Evolutionary conservation across 2,329 filamentous ascomycete species (phyloP).

Genomic region (Pseudogymnoascus sp.): DNA sequence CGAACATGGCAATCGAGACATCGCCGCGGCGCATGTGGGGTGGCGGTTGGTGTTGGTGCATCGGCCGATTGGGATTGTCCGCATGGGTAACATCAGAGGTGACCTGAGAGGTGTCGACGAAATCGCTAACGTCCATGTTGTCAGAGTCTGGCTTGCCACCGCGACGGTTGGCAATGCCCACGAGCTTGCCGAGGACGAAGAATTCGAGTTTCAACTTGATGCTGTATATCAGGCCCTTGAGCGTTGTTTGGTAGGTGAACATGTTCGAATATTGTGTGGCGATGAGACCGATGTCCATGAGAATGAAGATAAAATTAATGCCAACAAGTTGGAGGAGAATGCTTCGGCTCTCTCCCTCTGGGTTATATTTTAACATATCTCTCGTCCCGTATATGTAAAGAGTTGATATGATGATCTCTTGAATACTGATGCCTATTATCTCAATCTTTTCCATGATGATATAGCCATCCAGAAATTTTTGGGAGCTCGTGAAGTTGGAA

Average conservation of each 20-base stretch:
- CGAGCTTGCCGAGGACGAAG: slow-evolving; percentile 30
- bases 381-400: slow-evolving; percentile 45
- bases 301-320: slow-evolving; percentile 38
- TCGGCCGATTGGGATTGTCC: not conserved
- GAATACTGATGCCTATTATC: slow-evolving; percentile 35
- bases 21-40: not conserved
- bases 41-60: not conserved
- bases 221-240: slow-evolving; percentile 32
- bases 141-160: not conserved
- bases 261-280: slow-evolving; percentile 29
- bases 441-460: slow-evolving; percentile 37
- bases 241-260: slow-evolving; percentile 31
- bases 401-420: slow-evolving; percentile 37
- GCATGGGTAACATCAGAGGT: not conserved
- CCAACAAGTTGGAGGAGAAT: slow-evolving; percentile 36
- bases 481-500: slow-evolving; percentile 1
- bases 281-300: slow-evolving; percentile 35
- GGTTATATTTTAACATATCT: slow-evolving; percentile 7
- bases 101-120: not conserved
- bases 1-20: slow-evolving; percentile 5
- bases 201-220: slow-evolving; percentile 41
- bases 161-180: not conserved
- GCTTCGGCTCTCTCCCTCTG: slow-evolving; percentile 16
- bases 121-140: not conserved
- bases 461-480: slow-evolving; percentile 26